Conservation (phyloP, 2,329 filamentous ascomycete genomes). For the Colletotrichum sp. region DNA sequence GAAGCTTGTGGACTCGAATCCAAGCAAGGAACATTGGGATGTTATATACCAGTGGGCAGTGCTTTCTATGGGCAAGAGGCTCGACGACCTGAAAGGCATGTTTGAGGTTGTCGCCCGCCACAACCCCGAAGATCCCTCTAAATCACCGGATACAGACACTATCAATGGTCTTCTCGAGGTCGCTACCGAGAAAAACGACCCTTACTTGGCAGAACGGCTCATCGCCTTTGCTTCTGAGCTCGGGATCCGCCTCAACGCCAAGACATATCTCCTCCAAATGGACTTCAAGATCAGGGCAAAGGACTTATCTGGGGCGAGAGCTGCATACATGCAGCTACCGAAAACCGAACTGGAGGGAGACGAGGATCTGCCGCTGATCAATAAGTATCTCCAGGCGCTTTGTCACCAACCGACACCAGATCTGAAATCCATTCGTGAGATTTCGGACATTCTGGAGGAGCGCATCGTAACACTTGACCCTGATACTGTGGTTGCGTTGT, state of each 20-base stretch:
- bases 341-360: slow-evolving; percentile 52
- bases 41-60: slow-evolving; percentile 78
- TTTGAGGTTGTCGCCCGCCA: slow-evolving; percentile 67
- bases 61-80: slow-evolving; percentile 69
- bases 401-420: slow-evolving; percentile 65
- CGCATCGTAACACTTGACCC: slow-evolving; percentile 73
- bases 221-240: slow-evolving; percentile 69
- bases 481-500: slow-evolving; percentile 76
- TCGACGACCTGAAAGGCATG: slow-evolving; percentile 76
- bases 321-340: slow-evolving; percentile 68
- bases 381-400: slow-evolving; percentile 74
- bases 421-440: slow-evolving; percentile 73
- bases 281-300: slow-evolving; percentile 75
- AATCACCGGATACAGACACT: slow-evolving; percentile 69
- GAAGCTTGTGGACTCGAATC: slow-evolving; percentile 50
- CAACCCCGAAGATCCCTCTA: slow-evolving; percentile 47
- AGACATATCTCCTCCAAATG: slow-evolving; percentile 77
- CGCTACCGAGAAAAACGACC: slow-evolving; percentile 72
- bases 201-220: slow-evolving; percentile 76
- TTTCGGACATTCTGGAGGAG: slow-evolving; percentile 76
- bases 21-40: slow-evolving; percentile 68
- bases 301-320: slow-evolving; percentile 73
- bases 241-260: slow-evolving; percentile 69
- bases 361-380: slow-evolving; percentile 68
- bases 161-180: slow-evolving; percentile 79